Percentiles rank a stretch among this genome's conserved stretches.
These are phyloP conservation scores for Stagonosporopsis cucurbitacearum DNA, from an alignment of 2,329 filamentous ascomycete species.

Conservation along the genomic window DNA sequence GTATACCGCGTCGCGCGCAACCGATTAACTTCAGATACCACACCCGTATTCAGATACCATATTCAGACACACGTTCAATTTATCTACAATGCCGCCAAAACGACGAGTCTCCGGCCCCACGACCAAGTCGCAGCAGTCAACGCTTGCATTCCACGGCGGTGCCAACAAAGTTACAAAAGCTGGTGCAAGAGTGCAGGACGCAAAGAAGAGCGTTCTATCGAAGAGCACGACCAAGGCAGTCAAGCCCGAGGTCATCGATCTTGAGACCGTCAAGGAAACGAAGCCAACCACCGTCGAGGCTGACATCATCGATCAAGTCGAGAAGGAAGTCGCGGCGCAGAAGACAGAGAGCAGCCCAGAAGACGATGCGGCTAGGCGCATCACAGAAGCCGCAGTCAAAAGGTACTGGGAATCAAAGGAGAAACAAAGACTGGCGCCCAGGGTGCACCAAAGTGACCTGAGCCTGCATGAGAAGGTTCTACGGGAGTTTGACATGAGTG, in stretches of 20 bases:
- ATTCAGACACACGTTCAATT: neutral
- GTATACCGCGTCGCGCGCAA: slow-evolving; percentile 18
- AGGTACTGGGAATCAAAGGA: slow-evolving; percentile 81
- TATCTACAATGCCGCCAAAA: slow-evolving; percentile 53
- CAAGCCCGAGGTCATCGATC: slow-evolving; percentile 30
- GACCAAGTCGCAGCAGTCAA: slow-evolving; percentile 63
- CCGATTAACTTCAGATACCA: slow-evolving; percentile 1
- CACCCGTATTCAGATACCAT: neutral
- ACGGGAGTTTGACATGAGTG: slow-evolving; percentile 89
- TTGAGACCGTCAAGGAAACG: slow-evolving; percentile 28
- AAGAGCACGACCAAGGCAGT: slow-evolving; percentile 41
- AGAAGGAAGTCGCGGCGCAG: slow-evolving; percentile 41
- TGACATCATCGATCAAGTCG: slow-evolving; percentile 49
- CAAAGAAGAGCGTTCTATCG: slow-evolving; percentile 49
- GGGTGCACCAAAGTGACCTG: slow-evolving; percentile 80
- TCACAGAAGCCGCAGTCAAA: slow-evolving; percentile 72
- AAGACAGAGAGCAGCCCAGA: slow-evolving; percentile 41
- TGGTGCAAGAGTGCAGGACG: slow-evolving; percentile 43
- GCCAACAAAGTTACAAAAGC: slow-evolving; percentile 66
- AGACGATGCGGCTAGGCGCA: slow-evolving; percentile 66
- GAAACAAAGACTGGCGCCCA: slow-evolving; percentile 67
- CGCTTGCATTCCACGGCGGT: slow-evolving; percentile 67
- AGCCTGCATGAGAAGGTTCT: slow-evolving; percentile 82
- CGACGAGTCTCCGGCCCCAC: slow-evolving; percentile 50
- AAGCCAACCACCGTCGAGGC: slow-evolving; percentile 50